These are phyloP conservation scores for Sechiopsis laciniata DNA, from an alignment of 306 rosid species.

Conservation along the genomic window DNA sequence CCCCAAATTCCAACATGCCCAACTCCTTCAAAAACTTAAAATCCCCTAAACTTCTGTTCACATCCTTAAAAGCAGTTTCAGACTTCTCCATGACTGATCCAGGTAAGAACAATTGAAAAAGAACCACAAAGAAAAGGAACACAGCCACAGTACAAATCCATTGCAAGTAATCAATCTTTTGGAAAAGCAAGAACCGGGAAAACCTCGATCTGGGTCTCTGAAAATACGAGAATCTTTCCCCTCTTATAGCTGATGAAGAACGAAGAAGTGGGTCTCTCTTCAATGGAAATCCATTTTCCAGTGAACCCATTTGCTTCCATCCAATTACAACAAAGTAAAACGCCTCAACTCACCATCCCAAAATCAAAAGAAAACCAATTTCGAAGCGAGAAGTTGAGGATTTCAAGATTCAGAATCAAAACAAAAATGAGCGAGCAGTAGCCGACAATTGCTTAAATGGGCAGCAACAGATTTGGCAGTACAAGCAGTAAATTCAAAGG, in stretches of 20 bases:
- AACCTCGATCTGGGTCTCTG: constrained; percentile 89
- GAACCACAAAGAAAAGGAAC: constrained; percentile 67
- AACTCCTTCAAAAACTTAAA: constrained; percentile 37
- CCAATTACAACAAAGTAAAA: constrained; percentile 27
- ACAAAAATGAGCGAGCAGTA: not conserved
- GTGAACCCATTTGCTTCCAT: constrained; percentile 92
- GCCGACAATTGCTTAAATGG: constrained; percentile 18
- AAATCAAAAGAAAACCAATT: not conserved
- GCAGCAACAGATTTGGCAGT: not conserved
- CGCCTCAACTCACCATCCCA: not conserved
- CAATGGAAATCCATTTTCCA: constrained; percentile 54
- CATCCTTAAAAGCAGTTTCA: constrained; percentile 31
- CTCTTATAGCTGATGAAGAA: constrained; percentile 33
- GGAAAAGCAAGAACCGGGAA: constrained; percentile 63
- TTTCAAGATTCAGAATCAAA: not conserved
- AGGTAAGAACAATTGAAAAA: constrained; percentile 85
- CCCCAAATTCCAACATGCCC: constrained; percentile 62
- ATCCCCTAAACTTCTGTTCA: constrained; percentile 37
- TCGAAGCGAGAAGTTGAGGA: not conserved
- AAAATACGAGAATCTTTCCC: constrained; percentile 51
- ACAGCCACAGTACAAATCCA: constrained; percentile 88
- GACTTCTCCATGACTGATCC: constrained; percentile 64
- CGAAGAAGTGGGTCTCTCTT: constrained; percentile 70
- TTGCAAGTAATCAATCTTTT: constrained; percentile 79
- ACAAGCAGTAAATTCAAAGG: constrained; percentile 16